A percentile compares a stretch with the other conserved stretches of the same genome.
These are phyloP conservation scores for Elymus sibiricus DNA, from an alignment of 176 grass and related monocot species.

Conservation along the genomic window DNA sequence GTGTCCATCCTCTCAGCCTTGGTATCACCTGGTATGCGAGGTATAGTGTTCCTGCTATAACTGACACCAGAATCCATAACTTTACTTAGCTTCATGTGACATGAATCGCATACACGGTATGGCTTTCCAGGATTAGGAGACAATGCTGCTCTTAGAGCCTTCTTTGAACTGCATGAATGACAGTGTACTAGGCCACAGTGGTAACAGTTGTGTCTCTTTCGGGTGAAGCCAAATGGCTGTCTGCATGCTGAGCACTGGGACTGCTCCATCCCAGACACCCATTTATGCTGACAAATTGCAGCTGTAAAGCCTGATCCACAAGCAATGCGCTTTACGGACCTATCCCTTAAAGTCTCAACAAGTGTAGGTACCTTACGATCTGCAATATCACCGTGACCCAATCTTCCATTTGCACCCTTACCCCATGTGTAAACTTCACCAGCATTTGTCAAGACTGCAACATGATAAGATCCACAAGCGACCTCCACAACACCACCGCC, in stretches of 20 bases:
- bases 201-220: conserved; percentile 97
- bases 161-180: conserved; percentile 89
- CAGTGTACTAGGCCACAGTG: conserved; percentile 97
- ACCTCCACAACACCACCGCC: conserved; percentile 74
- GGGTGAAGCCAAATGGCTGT: conserved; percentile 94
- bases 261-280: conserved; percentile 90
- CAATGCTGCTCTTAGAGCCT: conserved; percentile 78
- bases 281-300: conserved; percentile 93
- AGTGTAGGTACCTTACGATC: conserved; percentile 59
- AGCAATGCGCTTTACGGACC: conserved; percentile 72
- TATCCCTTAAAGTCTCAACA: conserved; percentile 88
- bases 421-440: conserved; percentile 99
- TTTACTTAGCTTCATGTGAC: conserved; percentile 82
- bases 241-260: conserved; percentile 90
- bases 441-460: conserved; percentile 67
- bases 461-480: conserved; percentile 87
- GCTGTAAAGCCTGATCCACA: conserved; percentile 92
- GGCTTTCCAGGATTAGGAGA: conserved; percentile 95
- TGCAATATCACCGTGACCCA: conserved; percentile 80
- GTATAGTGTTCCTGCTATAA: conserved; percentile 29
- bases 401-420: conserved; percentile 87
- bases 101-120: conserved; percentile 94
- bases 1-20: conserved; percentile 48
- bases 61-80: conserved; percentile 61
- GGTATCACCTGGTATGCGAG: conserved; percentile 33